Evolutionary conservation across 495 filamentous ascomycete genomes (phyloP), one percentile per base, ranked within the genome.

Genomic region (Glonium stellatum): DNA sequence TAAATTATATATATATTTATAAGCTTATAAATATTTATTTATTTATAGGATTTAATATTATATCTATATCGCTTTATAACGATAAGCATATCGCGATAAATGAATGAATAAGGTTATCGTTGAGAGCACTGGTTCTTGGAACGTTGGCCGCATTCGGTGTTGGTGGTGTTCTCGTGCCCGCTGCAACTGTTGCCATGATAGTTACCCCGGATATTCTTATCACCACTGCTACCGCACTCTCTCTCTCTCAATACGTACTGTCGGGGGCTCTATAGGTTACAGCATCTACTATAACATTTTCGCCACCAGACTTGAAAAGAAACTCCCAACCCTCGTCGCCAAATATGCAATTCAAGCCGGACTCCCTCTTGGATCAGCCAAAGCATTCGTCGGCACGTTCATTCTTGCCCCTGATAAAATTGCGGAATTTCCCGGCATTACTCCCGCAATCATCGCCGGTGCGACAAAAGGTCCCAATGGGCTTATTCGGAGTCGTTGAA

Each of bases 211-310:
- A 70, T 46, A 60, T 55, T n/a, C 54, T 72, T 42, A 70, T 72
- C 51, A 66, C 68, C 1, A 72, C 70, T 12, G 54, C 47, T 18
- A 62, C 67, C 12, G 69, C 70, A 2, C 57, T 72, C n/a, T 87
- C 87, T 1, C 82, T 89, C 52, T 80, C 84, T 22, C n/a, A n/a
- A 84, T 89, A 59, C 84, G 87, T 51, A 84, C 87, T 55, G 77
- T 88, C 36, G 87, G 87, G 36, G 86, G 87, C 37, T 75, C 81
- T 35, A 82, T 90, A 55, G 87, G 87, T 46, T 90, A 88, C 69
- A 80, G 79, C 22, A 80, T 85, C 59, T 90, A 90, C 78, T 89
- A 84, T 78, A 90, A 88, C 67, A 78, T 90, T 64, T 90, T 88
- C 73, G 70, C 81, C 63, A 77, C 78, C 63, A 87, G 86, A 72